A percentile compares a stretch with the other conserved stretches of the same genome.
These are phyloP conservation scores for Phytophthora ohioensis DNA, from an alignment of 352 stramenopile species.

Conservation along the genomic window DNA sequence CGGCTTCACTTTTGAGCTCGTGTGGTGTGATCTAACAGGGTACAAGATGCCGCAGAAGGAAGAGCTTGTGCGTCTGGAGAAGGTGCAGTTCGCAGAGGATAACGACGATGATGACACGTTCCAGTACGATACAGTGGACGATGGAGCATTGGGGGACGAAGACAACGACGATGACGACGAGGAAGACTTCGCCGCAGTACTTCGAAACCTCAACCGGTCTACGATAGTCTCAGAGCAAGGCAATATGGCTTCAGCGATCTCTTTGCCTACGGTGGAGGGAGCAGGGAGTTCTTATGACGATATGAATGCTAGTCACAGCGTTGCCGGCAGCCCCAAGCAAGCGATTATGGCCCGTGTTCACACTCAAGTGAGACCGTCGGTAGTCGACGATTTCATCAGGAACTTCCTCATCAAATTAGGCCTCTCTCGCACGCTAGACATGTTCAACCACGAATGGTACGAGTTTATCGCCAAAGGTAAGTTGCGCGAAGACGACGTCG, in stretches of 20 bases:
- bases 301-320: constrained; percentile 27
- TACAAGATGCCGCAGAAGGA: constrained; percentile 55
- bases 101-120: constrained; percentile 88
- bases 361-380: constrained; percentile 82
- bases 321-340: constrained; percentile 38
- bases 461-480: constrained; percentile 94
- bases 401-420: constrained; percentile 96
- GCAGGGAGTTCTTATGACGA: constrained; percentile 12
- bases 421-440: constrained; percentile 91
- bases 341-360: constrained; percentile 38
- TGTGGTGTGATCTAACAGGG: constrained; percentile 13
- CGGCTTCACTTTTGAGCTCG: too few relatives aligned
- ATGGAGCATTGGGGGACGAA: constrained; percentile 59
- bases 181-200: constrained; percentile 87
- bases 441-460: constrained; percentile 97
- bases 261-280: constrained; percentile 15
- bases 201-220: constrained; percentile 79
- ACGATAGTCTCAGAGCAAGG: constrained; percentile 43
- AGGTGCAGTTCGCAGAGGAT: constrained; percentile 86
- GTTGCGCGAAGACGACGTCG: constrained; percentile 89
- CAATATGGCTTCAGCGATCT: constrained; percentile 16
- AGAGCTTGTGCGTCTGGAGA: constrained; percentile 88
- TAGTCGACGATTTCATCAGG: constrained; percentile 95
- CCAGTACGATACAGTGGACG: constrained; percentile 82
- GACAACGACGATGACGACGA: constrained; percentile 89